Evolutionary conservation across 1,139 yeast species (phyloP).

Genomic region (Kluyveromyces sp.): DNA sequence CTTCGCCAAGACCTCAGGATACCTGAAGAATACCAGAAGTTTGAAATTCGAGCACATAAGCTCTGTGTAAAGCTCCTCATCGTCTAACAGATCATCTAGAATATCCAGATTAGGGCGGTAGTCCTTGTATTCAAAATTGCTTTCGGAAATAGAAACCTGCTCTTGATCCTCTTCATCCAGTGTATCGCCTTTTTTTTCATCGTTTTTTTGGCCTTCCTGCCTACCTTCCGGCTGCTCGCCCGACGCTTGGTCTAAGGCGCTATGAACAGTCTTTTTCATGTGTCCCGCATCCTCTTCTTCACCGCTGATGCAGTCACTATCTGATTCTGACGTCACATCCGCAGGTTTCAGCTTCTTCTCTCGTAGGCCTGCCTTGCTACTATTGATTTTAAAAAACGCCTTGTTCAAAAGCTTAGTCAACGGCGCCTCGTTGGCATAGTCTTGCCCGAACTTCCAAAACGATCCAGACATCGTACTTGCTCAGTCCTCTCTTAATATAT

Average conservation of each 20-base stretch:
- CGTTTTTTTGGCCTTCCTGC: not conserved
- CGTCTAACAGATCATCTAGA: constrained; percentile 69
- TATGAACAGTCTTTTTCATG: constrained; percentile 10
- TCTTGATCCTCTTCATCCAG: constrained; percentile 20
- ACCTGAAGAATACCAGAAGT: constrained; percentile 72
- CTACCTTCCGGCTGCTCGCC: not conserved
- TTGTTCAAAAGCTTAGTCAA: constrained; percentile 59
- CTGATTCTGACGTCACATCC: constrained; percentile 16
- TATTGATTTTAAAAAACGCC: constrained; percentile 33
- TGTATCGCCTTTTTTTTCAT: constrained; percentile 8
- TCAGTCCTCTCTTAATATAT: too few species aligned
- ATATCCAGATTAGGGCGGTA: constrained; percentile 36
- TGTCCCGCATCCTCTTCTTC: constrained; percentile 15
- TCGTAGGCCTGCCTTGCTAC: constrained; percentile 34
- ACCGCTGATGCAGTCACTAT: constrained; percentile 13
- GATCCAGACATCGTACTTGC: constrained; percentile 55
- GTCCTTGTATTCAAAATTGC: constrained; percentile 27
- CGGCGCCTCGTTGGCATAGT: constrained; percentile 68
- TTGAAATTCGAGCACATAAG: constrained; percentile 74
- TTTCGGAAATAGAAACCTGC: constrained; percentile 22
- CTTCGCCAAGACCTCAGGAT: constrained; percentile 57
- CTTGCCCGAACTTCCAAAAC: constrained; percentile 89
- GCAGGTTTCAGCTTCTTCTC: constrained; percentile 34
- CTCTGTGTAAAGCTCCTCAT: constrained; percentile 80
- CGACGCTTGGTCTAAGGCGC: not conserved